phyloP scores from a whole-genome alignment of 2,329 filamentous ascomycete genomes.

The Penicillium occitanis region DNA sequence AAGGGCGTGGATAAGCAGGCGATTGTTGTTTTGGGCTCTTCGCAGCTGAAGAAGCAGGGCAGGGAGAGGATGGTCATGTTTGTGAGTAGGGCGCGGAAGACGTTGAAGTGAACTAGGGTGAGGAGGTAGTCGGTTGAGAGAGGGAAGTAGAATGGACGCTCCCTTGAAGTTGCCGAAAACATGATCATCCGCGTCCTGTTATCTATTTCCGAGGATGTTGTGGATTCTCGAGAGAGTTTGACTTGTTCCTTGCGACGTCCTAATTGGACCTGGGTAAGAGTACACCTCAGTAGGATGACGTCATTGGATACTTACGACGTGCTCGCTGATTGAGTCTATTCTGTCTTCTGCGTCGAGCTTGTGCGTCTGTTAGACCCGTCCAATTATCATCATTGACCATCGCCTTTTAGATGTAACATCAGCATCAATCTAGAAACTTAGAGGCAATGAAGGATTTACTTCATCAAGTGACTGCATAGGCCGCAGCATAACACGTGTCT shows the following conservation, averaged over 20 bases:
- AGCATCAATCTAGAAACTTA: background rate
- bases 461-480: conserved; percentile 12
- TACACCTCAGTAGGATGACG: background rate
- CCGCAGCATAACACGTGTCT: background rate
- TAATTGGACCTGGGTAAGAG: background rate
- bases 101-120: conserved; percentile 22
- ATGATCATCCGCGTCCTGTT: background rate
- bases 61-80: conserved; percentile 22
- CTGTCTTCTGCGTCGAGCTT: conserved; percentile 24
- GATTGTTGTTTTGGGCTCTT: conserved; percentile 12
- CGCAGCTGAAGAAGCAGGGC: conserved; percentile 8
- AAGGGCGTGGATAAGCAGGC: conserved; percentile 11
- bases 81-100: conserved; percentile 21
- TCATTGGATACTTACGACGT: conserved; percentile 21
- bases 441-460: background rate
- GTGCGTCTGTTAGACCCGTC: conserved; percentile 23
- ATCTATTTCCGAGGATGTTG: background rate
- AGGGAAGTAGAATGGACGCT: conserved; percentile 11
- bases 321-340: conserved; percentile 28
- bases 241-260: conserved; percentile 13
- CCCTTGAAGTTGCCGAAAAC: background rate
- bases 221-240: background rate
- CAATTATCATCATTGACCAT: conserved; percentile 21
- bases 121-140: conserved; percentile 22
- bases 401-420: background rate